Evolutionary conservation across 2,329 filamentous ascomycete species (phyloP).

Genomic region (Stemphylium vesicarium): DNA sequence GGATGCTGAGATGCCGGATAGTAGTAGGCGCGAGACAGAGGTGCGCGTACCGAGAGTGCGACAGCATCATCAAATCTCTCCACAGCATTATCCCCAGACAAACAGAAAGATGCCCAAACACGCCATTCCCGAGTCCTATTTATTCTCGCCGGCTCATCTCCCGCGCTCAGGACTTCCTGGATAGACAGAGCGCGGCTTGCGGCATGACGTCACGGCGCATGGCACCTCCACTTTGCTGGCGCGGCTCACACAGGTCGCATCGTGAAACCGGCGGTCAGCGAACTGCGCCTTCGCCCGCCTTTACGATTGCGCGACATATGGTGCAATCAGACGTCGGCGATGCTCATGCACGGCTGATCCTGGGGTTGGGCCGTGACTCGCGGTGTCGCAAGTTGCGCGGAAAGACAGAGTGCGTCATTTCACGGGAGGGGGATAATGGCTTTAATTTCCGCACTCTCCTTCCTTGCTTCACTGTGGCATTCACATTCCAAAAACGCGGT

Average conservation of each 20-base stretch:
- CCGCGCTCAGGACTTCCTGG: background rate
- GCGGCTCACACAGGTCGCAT: slow-evolving; percentile 12
- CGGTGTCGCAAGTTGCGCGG: slow-evolving; percentile 3
- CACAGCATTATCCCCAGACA: background rate
- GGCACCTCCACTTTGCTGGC: slow-evolving; percentile 1
- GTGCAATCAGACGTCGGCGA: slow-evolving; percentile 24
- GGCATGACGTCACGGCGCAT: slow-evolving; percentile 16
- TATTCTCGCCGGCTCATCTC: slow-evolving; percentile 4
- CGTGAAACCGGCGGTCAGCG: slow-evolving; percentile 24
- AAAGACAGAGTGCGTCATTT: slow-evolving; percentile 27
- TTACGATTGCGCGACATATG: slow-evolving; percentile 19
- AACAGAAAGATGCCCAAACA: background rate
- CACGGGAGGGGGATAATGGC: slow-evolving; percentile 8
- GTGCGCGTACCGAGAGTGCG: too few species aligned
- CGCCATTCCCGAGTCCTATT: background rate
- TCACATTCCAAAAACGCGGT: background rate
- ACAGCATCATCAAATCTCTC: too few species aligned
- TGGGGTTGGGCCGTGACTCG: slow-evolving; percentile 10
- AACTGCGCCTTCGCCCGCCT: slow-evolving; percentile 9
- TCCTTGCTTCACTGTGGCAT: background rate
- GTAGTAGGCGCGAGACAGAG: too few species aligned
- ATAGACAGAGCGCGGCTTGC: background rate
- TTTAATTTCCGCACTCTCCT: slow-evolving; percentile 9
- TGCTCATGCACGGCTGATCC: slow-evolving; percentile 22
- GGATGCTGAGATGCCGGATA: background rate